Base-by-base conservation (phyloP, 1,284 basidiomycete genomes). In the Boletellus sp. region DNA sequence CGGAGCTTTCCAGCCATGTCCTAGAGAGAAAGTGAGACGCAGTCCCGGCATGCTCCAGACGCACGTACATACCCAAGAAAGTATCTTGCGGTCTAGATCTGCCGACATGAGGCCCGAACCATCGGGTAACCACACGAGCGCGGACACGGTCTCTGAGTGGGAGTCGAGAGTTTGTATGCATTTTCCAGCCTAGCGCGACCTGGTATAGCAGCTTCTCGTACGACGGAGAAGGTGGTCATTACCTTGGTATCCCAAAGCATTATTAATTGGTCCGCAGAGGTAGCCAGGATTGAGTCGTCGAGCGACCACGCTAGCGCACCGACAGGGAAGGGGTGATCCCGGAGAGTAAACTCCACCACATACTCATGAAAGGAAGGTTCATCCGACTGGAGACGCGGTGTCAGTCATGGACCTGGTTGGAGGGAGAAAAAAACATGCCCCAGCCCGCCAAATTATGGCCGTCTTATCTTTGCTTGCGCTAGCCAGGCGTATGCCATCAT, bases 181-280 rank as follows among this genome's bases (percentile, higher is more conserved):
- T 43, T 77, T 66, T 19, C 90, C 91, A 40, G 84, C 86, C 91
- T 93, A 59, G 36, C 21, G 57, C 37, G 12, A 26, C 16, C 32
- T 46, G 7, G 41, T 54, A 50, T 18, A 33, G 49, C 38, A 18
- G 26, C 5, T 24, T 41, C 10, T 44, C 35, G 24, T 13, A 40
- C 7, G 15, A 47, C 42, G 44, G 44, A 35, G 33, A 5, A 48
- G 44, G 56, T 45, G 51, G 62, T 57, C 53, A 44, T 44, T 59
- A 93, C 93, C 79, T 85, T 82, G 40, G 84, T 78, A 68, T 95
- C 86, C 93, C 93, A 97, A 62, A 97, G 75, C 69, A 88, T 86
- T 67, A 97, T 86, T 39, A 74, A 70, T 49, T 85, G 77, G 59
- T 96, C 92, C 16, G 90, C 78, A 41, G 87, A 85, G 2, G 92